phyloP scores from a whole-genome alignment of 129 eudicot species.

The Oenanthe sinensis region DNA sequence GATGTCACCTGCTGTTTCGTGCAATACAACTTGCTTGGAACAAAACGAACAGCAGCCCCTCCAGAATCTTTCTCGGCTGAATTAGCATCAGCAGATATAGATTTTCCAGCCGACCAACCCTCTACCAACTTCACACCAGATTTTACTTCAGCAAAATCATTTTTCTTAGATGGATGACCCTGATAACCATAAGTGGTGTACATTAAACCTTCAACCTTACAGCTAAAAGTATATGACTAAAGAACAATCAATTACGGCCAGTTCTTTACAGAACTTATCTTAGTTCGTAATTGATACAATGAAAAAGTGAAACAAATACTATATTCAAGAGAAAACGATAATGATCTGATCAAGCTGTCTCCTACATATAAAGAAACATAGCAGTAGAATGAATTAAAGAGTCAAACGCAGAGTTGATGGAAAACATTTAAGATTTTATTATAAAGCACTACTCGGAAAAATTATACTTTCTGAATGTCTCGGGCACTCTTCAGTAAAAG shows the following conservation, averaged over 20 bases:
- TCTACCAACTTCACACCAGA: not conserved
- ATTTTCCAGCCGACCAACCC: not conserved
- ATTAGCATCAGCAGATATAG: constrained; percentile 6
- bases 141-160: not conserved
- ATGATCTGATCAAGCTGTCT: not conserved
- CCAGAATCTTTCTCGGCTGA: constrained; percentile 8
- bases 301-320: not conserved
- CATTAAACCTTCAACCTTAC: not conserved
- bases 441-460: not conserved
- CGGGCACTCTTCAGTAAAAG: not conserved
- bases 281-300: not conserved
- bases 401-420: not conserved
- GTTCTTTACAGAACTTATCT: not conserved
- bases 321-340: not conserved
- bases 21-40: constrained; percentile 27
- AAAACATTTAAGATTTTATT: not conserved
- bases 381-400: not conserved
- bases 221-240: not conserved
- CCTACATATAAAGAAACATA: not conserved
- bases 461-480: not conserved
- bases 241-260: not conserved
- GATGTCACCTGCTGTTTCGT: constrained; percentile 58
- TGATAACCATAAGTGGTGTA: constrained; percentile 9
- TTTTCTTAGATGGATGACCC: constrained; percentile 20
- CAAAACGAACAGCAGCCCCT: constrained; percentile 11